Conservation (phyloP, 768 basidiomycete species). For the Amanita phalloides region DNA sequence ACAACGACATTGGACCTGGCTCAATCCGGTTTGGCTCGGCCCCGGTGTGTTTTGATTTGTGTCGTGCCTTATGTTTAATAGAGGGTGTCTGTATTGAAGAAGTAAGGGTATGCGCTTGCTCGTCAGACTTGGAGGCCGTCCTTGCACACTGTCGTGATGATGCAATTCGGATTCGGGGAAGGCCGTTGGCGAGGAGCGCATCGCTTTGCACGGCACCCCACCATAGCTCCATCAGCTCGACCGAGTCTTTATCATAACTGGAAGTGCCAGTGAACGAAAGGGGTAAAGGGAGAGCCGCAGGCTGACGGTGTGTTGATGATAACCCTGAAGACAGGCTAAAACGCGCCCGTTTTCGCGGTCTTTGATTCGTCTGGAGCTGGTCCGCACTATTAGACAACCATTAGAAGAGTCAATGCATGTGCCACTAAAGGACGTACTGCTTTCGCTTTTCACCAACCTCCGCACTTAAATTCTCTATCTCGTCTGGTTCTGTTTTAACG, state of each 20-base stretch:
- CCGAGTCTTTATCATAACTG: constrained; percentile 6
- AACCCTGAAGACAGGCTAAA: constrained; percentile 22
- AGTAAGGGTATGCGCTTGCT: neutral
- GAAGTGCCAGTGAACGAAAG: constrained; percentile 23
- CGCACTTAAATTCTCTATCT: neutral
- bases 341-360: constrained; percentile 56
- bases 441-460: constrained; percentile 27
- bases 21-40: neutral
- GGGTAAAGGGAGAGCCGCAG: constrained; percentile 13
- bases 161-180: constrained; percentile 41
- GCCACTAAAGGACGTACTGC: neutral
- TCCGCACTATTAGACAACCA: neutral
- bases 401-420: neutral
- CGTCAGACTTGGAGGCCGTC: neutral
- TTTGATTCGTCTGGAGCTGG: constrained; percentile 21
- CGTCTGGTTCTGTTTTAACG: constrained; percentile 5
- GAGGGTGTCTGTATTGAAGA: neutral
- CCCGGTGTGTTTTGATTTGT: neutral
- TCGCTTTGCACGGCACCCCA: constrained; percentile 65
- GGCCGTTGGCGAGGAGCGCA: constrained; percentile 48
- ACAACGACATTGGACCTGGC: constrained; percentile 17
- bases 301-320: neutral
- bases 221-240: constrained; percentile 51
- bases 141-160: constrained; percentile 14
- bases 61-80: neutral